Base-by-base conservation (phyloP, 2,329 filamentous ascomycete species). In the Teratosphaeria destructans region DNA sequence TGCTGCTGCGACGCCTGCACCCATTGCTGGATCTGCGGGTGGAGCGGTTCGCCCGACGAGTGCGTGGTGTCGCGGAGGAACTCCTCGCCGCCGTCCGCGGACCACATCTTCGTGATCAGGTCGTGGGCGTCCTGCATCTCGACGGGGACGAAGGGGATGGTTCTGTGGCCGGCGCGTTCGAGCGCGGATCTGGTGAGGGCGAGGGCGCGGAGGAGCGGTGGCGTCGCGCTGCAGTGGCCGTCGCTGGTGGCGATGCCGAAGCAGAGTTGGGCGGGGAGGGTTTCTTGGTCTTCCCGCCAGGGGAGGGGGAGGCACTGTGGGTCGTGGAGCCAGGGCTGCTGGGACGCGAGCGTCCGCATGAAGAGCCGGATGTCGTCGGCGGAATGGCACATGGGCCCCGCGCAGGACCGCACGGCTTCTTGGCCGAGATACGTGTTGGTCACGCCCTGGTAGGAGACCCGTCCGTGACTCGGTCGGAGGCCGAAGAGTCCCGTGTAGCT, bases 1-100 rank as follows among this genome's bases (percentile, higher is more conserved):
- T 3, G 54, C 59, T 34, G 59, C 62, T n/a, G 59, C 59, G n/a
- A 64, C 43, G 59, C 62, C 61, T 16, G 7, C 39, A 23, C 60
- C 60, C 29, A 62, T 37, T 1, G 12, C 16, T 43, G 37, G 37
- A 43, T 43, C 11, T 43, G 12, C 12, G 37, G 37, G 12, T 43
- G 7, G 58, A 61, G 54, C 1, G 62, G 62, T 37, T 63, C 62
- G 5, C 60, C 62, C 12, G 58, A 60, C 34, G 55, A 29, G 53
- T 61, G 52, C 14, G 60, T 55, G 32, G 37, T 43, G 11, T 63
- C 60, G 8, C 56, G 55, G 26, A 59, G 62, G 32, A 64, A 64
- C 23, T 64, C 62, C 32, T 62, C 57, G 23, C 62, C 62, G 12
- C 59, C 60, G 29, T 64, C 62, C 7, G 62, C 62, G 12, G 26